Conservation (phyloP, 2,329 filamentous ascomycete species). For the Botrytis cinerea region DNA sequence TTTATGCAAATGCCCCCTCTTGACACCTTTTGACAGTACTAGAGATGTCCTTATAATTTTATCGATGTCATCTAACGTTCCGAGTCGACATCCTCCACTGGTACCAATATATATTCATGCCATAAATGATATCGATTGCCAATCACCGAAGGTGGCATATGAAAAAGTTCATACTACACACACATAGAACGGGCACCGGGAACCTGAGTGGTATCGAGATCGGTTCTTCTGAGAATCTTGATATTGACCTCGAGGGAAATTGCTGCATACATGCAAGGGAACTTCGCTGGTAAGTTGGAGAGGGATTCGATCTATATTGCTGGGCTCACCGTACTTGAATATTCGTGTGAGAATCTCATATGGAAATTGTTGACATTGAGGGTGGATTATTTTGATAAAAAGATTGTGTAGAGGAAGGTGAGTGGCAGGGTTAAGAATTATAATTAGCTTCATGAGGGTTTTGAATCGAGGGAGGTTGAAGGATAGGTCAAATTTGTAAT, state of each 20-base stretch:
- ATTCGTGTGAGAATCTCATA: neutral
- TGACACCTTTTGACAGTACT: neutral
- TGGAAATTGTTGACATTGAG: neutral
- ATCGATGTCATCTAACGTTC: neutral
- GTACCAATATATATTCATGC: neutral
- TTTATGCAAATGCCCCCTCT: neutral
- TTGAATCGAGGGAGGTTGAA: fast-evolving
- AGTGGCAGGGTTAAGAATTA: neutral
- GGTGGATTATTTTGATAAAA: too few species aligned
- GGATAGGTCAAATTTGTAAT: neutral
- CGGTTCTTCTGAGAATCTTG: neutral
- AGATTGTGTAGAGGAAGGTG: neutral
- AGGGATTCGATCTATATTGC: neutral
- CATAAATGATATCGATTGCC: neutral
- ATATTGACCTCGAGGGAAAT: neutral
- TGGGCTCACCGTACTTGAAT: too few species aligned
- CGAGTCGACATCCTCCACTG: neutral
- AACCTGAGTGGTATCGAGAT: neutral
- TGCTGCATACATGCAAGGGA: neutral
- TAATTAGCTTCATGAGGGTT: neutral
- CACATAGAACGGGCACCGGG: neutral
- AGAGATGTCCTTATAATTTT: neutral
- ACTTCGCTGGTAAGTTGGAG: neutral
- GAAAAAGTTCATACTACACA: too few species aligned
- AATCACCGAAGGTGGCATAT: neutral